These are phyloP conservation scores for Skeletonema grethae DNA, from an alignment of 108 stramenopile species.

Conservation along the genomic window DNA sequence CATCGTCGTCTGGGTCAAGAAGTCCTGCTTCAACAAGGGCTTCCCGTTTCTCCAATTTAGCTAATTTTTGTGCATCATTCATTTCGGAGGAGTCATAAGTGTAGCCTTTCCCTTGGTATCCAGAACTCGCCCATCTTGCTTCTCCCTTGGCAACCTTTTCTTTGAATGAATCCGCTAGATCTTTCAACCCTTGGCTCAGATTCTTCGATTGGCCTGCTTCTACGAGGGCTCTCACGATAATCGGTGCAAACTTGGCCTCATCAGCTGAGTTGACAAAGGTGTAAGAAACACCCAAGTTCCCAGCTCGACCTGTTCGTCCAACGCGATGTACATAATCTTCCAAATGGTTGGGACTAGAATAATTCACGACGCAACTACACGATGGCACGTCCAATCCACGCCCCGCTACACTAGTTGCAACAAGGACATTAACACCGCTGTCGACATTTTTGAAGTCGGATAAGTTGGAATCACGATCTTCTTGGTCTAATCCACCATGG, in stretches of 20 bases:
- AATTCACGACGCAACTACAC: constrained; percentile 94
- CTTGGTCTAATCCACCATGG: constrained; percentile 99
- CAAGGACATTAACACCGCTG: constrained; percentile 81
- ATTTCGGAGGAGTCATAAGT: constrained; percentile 95
- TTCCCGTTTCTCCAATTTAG: constrained; percentile 87
- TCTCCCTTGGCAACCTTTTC: constrained; percentile 93
- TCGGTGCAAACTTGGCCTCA: constrained; percentile 96
- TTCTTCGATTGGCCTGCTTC: constrained; percentile 92
- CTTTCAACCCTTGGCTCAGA: constrained; percentile 80
- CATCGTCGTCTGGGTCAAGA: constrained; percentile 84
- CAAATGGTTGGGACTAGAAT: constrained; percentile 95
- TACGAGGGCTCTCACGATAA: constrained; percentile 87
- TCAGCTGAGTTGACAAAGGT: constrained; percentile 93
- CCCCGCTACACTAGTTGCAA: constrained; percentile 94
- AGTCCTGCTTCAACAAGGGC: constrained; percentile 89
- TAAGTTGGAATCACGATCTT: constrained; percentile 98
- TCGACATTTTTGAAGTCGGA: constrained; percentile 94
- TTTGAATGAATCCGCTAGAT: constrained; percentile 90
- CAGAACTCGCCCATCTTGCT: constrained; percentile 91
- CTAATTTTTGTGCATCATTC: constrained; percentile 90
- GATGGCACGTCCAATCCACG: constrained; percentile 97
- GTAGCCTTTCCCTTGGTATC: constrained; percentile 97
- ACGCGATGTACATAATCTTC: constrained; percentile 99
- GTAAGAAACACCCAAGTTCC: constrained; percentile 92
- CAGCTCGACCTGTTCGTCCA: constrained; percentile 97